Evolutionary conservation across 768 basidiomycete species (phyloP), one percentile per base, ranked within the genome.

Genomic region (Boletus vermiculosoides): DNA sequence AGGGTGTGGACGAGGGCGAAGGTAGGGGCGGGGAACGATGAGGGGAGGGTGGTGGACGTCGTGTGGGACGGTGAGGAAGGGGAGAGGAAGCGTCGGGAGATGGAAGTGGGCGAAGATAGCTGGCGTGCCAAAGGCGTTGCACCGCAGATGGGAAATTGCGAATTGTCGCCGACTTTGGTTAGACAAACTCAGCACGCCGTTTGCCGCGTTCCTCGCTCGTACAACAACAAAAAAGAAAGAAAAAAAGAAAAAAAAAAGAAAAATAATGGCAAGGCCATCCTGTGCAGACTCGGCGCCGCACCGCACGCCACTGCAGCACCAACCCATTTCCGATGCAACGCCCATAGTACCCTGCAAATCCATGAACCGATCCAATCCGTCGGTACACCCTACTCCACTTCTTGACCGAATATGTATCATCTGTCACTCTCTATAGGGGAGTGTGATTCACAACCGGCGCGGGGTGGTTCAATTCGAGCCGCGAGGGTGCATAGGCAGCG

Each of bases 131-230:
- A 67, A 72, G 70, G 68, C 63, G 58, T 61, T 54, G 59, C 62
- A 66, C 59, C 63, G 65, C 68, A 69, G 70, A 74, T 75, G 74
- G 71, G 73, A 75, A 75, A 58, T 58, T 59, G n/a, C 25, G 42
- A 62, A 61, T 45, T 47, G 57, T 37, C 49, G 53, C 48, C 60
- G 60, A 56, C 60, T 70, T 60, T 54, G 52, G 58, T 46, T 57
- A 50, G 49, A 51, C 54, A 67, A 71, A 71, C 70, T 67, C 64
- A 68, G 68, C 69, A 72, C 69, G 69, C 67, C 63, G 45, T 61
- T 64, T 68, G 65, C 67, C 65, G 65, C 39, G 57, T 45, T 52
- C 41, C 52, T 50, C 37, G 20, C 11, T 25, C 45, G 45, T 28
- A 28, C 16, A 45, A 42, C 1, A 50, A 50, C 7, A 39, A n/a